A percentile compares a stretch with the other conserved stretches of the same genome.
Conservation (phyloP, 192 early-diverging fungal genomes). For the Coemansia sp. region DNA sequence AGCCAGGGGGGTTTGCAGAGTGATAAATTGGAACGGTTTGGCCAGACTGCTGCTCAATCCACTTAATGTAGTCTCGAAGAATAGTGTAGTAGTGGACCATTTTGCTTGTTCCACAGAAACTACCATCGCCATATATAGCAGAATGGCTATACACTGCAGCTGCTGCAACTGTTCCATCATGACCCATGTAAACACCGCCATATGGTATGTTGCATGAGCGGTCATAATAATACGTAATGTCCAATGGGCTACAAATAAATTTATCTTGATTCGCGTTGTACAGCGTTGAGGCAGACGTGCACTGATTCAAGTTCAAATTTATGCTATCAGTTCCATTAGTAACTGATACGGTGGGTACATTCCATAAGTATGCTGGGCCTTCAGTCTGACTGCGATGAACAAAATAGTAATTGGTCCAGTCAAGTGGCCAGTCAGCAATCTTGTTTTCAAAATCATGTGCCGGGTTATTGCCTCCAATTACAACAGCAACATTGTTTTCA, state of each 20-base stretch:
- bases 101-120: constrained; percentile 12
- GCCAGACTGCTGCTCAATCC: constrained; percentile 9
- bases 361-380: not conserved
- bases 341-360: not conserved
- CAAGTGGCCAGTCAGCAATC: constrained; percentile 15
- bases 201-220: constrained; percentile 14
- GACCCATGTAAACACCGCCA: constrained; percentile 13
- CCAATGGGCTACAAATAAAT: constrained; percentile 18
- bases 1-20: not conserved
- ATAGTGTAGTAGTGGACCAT: constrained; percentile 28
- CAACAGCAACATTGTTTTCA: constrained; percentile 37
- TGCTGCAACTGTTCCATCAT: not conserved
- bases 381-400: constrained; percentile 11
- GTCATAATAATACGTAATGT: not conserved
- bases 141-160: constrained; percentile 28
- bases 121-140: constrained; percentile 6
- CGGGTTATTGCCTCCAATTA: not conserved
- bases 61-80: constrained; percentile 30
- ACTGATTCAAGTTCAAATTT: not conserved
- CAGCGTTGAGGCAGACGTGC: not conserved
- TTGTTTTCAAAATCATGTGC: not conserved
- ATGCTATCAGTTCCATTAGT: not conserved
- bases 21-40: constrained; percentile 1
- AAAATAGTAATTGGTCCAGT: constrained; percentile 10
- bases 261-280: constrained; percentile 13